These are phyloP conservation scores for Epichloe amarillans DNA, from an alignment of 2,329 filamentous ascomycete species.

Conservation along the genomic window DNA sequence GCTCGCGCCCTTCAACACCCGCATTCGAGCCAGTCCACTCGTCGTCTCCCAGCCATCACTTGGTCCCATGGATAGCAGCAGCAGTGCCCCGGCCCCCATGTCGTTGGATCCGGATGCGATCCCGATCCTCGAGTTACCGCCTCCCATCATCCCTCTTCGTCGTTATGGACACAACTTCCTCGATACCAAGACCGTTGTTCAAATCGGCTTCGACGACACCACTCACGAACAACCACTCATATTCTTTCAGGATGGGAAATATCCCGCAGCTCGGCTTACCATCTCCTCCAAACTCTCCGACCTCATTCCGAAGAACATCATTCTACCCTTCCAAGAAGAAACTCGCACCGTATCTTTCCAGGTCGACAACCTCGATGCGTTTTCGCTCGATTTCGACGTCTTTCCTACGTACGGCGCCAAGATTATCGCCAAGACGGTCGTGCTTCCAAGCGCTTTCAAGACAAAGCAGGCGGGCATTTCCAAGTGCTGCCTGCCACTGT, in stretches of 20 bases:
- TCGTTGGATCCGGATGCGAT: conserved; percentile 75
- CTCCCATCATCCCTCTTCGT: conserved; percentile 87
- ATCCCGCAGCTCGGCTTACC: conserved; percentile 85
- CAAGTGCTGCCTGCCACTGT: conserved; percentile 73
- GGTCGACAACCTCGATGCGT: conserved; percentile 82
- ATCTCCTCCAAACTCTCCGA: conserved; percentile 95
- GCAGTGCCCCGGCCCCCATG: conserved; percentile 44
- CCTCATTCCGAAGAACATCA: conserved; percentile 89
- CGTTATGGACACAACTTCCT: conserved; percentile 97
- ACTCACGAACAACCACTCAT: conserved; percentile 62
- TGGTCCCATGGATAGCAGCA: conserved; percentile 33
- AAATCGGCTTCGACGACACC: conserved; percentile 74
- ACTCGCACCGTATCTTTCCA: conserved; percentile 90
- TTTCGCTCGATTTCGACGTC: conserved; percentile 92
- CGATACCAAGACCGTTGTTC: conserved; percentile 91
- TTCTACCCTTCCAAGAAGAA: conserved; percentile 92
- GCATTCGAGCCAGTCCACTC: conserved; percentile 29
- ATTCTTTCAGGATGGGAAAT: conserved; percentile 97
- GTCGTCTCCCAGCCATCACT: conserved; percentile 29
- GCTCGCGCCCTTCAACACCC: conserved; percentile 48
- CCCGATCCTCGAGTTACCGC: conserved; percentile 79
- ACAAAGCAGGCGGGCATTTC: conserved; percentile 55
- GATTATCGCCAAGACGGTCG: conserved; percentile 91
- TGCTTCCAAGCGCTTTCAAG: conserved; percentile 75
- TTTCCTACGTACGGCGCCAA: conserved; percentile 96